Base-by-base conservation (phyloP, 2,329 filamentous ascomycete species). In the Alternaria triticimaculans region DNA sequence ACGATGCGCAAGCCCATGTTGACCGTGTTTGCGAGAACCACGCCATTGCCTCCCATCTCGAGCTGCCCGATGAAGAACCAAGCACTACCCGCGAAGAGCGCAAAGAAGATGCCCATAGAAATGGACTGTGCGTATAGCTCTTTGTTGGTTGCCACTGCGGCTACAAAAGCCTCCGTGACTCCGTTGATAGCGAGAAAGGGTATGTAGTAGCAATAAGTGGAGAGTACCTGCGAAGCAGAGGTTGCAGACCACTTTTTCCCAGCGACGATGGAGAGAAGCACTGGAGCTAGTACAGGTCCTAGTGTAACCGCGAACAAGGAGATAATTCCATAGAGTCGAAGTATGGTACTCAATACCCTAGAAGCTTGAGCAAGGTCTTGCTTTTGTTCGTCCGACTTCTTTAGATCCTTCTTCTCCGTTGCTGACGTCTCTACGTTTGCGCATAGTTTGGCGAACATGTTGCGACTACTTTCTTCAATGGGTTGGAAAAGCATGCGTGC, bases 401-500 rank as follows among this genome's bases (percentile, higher is more conserved):
- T 54, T 5, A 9, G 26, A 25, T 60, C 44, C 26, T 55, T 46
- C 25, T 54, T 51, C 1, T 59, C 57, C 14, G 46, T 33, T 28
- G 46, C 2, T 3, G 18, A 72, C 64, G 65, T 48, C 8, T 51
- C 53, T 6, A 43, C 43, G 12, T 70, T 85, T 80, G 82, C 82
- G 21, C 97, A 88, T 1, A 97, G 84, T 33, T 91, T 91, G 56
- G 93, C 94, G 73, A 98, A 97, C 76, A 97, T 90, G 75, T 90
- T 94, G 43, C 96, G 90, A 67, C 92, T 94, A 78, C 91, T 95
- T 80, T 99, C 96, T 80, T 99, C 96, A 63, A 99, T 89, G 8
- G 96, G 96, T 75, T 98, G 96, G 78, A 99, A 95, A 55, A 99
- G 83, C 67, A 98, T 88, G 4, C 96, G 88, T 0, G 96, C 96